A percentile compares a stretch with the other conserved stretches of the same genome.
These are phyloP conservation scores for Heterotrichella gracilis DNA, from an alignment of 352 stramenopile species.

Conservation along the genomic window DNA sequence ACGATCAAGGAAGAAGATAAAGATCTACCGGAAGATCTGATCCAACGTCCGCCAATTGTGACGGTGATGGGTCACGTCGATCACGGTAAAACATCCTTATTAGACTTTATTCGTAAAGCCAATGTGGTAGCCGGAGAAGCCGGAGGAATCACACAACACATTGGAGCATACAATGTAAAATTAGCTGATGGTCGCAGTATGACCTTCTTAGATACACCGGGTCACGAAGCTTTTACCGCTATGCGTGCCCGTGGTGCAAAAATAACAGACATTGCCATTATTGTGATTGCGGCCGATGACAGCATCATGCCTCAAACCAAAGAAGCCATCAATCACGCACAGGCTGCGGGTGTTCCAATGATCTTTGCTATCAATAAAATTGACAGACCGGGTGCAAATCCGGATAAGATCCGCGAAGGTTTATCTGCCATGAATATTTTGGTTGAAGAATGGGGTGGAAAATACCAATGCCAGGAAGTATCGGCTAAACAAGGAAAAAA, in stretches of 20 bases:
- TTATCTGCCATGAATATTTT: conserved; percentile 52
- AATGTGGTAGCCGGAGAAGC: conserved; percentile 61
- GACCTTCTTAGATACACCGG: conserved; percentile 93
- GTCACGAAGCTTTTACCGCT: conserved; percentile 90
- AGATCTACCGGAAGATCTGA: conserved; percentile 22
- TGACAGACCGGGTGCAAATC: conserved; percentile 34
- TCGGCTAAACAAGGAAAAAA: conserved; percentile 65
- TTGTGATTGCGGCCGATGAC: conserved; percentile 91
- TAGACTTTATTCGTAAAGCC: conserved; percentile 61
- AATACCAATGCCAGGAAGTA: conserved; percentile 60
- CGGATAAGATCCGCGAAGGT: conserved; percentile 30
- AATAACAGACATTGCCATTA: conserved; percentile 77
- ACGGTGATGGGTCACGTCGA: conserved; percentile 99
- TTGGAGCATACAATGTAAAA: conserved; percentile 67
- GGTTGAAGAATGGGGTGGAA: conserved; percentile 61
- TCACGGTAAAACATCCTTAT: conserved; percentile 95
- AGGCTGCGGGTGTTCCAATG: conserved; percentile 65
- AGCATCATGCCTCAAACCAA: conserved; percentile 82
- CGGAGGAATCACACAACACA: conserved; percentile 91
- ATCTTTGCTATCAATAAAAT: conserved; percentile 86
- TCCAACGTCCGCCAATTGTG: conserved; percentile 58
- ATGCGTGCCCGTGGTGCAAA: conserved; percentile 77
- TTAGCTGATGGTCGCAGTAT: conserved; percentile 26
- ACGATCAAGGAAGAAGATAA: too few relatives aligned
- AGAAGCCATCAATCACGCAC: conserved; percentile 69